phyloP scores from a whole-genome alignment of 495 filamentous ascomycete species.

The Penicillium riverlandense region DNA sequence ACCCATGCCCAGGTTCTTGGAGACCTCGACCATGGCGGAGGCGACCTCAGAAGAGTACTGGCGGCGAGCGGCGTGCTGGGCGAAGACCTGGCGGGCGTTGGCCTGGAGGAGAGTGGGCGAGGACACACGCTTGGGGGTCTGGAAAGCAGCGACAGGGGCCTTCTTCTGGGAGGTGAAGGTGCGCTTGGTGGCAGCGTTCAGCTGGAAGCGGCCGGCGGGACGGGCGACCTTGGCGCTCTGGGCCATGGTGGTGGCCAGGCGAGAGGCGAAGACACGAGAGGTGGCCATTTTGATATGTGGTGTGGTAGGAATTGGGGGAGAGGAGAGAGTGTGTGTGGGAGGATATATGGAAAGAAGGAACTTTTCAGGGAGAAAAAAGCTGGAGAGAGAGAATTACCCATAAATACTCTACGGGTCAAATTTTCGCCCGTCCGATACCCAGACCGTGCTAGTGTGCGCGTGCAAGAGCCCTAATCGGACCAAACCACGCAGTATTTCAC shows the following conservation, averaged over 20 bases:
- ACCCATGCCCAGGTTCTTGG: conserved; percentile 83
- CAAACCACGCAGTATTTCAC: conserved; percentile 13
- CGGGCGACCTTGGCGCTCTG: conserved; percentile 61
- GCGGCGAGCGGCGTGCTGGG: conserved; percentile 49
- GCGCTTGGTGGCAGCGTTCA: conserved; percentile 59
- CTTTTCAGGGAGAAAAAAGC: conserved; percentile 38
- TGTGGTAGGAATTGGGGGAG: conserved; percentile 7
- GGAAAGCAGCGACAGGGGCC: conserved; percentile 37
- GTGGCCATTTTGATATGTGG: conserved; percentile 54
- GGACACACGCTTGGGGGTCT: conserved; percentile 63
- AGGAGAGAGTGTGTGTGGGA: conserved; percentile 15
- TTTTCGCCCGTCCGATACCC: conserved; percentile 37
- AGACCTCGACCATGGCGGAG: conserved; percentile 78
- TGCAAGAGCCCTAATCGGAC: conserved; percentile 34
- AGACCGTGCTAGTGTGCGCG: conserved; percentile 30
- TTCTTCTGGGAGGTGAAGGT: conserved; percentile 49
- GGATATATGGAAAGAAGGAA: conserved; percentile 19
- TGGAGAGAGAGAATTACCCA: conserved; percentile 19
- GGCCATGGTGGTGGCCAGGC: conserved; percentile 71
- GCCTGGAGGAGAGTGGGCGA: conserved; percentile 51
- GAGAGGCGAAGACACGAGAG: conserved; percentile 62
- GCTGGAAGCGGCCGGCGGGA: conserved; percentile 55
- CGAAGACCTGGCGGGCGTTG: conserved; percentile 56
- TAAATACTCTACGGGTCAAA: conserved; percentile 41
- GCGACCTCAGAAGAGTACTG: conserved; percentile 77